Conservation (phyloP, 1,139 yeast species). For the Scheffersomyces illinoinensis region DNA sequence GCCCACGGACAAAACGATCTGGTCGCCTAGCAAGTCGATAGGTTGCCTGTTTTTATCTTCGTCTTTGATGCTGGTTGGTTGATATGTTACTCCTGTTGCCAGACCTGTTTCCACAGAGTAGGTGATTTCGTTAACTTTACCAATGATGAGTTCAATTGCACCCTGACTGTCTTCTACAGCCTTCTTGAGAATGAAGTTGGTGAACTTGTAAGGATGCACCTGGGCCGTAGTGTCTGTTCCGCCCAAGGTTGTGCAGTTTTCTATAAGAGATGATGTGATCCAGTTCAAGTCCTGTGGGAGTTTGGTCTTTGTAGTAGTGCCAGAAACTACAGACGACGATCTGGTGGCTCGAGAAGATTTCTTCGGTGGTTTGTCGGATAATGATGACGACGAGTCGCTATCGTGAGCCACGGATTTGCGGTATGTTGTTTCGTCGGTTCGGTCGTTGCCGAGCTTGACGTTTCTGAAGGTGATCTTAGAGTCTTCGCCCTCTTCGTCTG, state of each 20-base stretch:
- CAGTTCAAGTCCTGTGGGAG: conserved; percentile 80
- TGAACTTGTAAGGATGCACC: conserved; percentile 93
- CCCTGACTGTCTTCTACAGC: conserved; percentile 73
- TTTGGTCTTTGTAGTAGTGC: conserved; percentile 17
- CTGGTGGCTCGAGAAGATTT: conserved; percentile 33
- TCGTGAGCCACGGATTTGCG: conserved; percentile 17
- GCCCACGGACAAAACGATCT: conserved; percentile 83
- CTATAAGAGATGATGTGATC: conserved; percentile 68
- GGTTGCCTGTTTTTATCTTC: conserved; percentile 9
- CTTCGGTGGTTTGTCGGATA: conserved; percentile 33
- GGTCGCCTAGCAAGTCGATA: conserved; percentile 60
- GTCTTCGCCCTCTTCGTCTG: conserved; percentile 18
- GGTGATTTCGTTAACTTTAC: conserved; percentile 72
- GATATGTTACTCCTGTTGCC: conserved; percentile 66
- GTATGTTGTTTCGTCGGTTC: conserved; percentile 13
- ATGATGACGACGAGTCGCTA: conserved; percentile 18
- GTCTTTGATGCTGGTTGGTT: conserved; percentile 49
- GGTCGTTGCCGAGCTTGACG: conserved; percentile 6
- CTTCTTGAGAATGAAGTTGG: conserved; percentile 74
- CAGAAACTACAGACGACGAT: conserved; percentile 7
- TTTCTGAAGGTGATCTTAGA: not conserved
- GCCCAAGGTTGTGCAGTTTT: conserved; percentile 79
- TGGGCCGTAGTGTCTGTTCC: conserved; percentile 91
- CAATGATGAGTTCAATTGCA: conserved; percentile 79
- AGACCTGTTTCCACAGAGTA: conserved; percentile 63